Evolutionary conservation across 169 alveolate genomes (phyloP).

Genomic region (Ichthyophthirius multifiliis): DNA sequence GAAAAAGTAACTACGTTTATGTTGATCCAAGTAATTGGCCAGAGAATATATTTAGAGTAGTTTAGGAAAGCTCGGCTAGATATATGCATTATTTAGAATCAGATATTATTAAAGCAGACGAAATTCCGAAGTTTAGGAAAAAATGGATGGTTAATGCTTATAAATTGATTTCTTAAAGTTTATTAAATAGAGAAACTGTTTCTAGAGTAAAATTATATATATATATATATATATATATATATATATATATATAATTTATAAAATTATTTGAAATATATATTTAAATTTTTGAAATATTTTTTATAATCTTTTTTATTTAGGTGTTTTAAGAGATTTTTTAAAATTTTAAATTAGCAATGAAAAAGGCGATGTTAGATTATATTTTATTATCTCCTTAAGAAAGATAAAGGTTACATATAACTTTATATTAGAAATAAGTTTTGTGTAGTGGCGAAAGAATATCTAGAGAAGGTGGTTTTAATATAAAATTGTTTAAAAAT

Average conservation of each 20-base stretch:
- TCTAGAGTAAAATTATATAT: slow-evolving; percentile 18
- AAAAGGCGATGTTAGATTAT: slow-evolving; percentile 71
- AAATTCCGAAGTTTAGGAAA: slow-evolving; percentile 56
- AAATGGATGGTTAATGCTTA: slow-evolving; percentile 68
- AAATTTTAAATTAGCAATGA: slow-evolving; percentile 64
- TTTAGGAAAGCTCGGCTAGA: slow-evolving; percentile 43
- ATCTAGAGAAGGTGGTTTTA: slow-evolving; percentile 78
- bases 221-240: no score
- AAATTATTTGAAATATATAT: no score
- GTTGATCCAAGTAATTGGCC: slow-evolving; percentile 48
- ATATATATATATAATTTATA: no score
- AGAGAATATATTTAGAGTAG: slow-evolving; percentile 38
- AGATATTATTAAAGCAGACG: slow-evolving; percentile 56
- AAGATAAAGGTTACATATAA: slow-evolving; percentile 75
- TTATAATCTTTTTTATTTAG: not conserved
- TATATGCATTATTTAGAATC: slow-evolving; percentile 47
- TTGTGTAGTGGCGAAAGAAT: slow-evolving; percentile 68
- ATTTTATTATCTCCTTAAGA: slow-evolving; percentile 78
- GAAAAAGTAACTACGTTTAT: slow-evolving; percentile 33
- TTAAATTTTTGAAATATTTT: not conserved
- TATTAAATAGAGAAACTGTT: slow-evolving; percentile 18
- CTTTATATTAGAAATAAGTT: slow-evolving; percentile 65
- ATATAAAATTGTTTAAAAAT: slow-evolving; percentile 43
- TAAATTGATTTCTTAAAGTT: slow-evolving; percentile 42
- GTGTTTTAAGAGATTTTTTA: slow-evolving; percentile 62